Evolutionary conservation across 331 rosid species (phyloP).

Genomic region (Saraca asoca): DNA sequence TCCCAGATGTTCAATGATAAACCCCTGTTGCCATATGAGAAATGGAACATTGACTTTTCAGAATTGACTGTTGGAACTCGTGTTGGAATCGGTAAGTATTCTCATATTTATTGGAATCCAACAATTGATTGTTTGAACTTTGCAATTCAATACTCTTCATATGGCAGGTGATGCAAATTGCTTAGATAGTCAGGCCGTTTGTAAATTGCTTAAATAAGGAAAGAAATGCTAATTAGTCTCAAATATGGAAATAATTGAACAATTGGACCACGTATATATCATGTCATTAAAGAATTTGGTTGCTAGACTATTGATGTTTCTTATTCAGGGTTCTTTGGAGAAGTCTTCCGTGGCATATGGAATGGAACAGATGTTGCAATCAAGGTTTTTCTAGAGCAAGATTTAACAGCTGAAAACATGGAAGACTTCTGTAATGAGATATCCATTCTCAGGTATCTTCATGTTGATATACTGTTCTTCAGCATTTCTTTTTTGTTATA

Average conservation of each 20-base stretch:
- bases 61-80: conserved; percentile 94
- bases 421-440: conserved; percentile 98
- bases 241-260: not conserved
- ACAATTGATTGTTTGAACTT: not conserved
- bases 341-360: conserved; percentile 95
- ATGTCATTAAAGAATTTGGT: conserved; percentile 3
- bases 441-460: conserved; percentile 81
- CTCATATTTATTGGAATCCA: conserved; percentile 24
- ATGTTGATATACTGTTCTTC: conserved; percentile 19
- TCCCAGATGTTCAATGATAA: conserved; percentile 68
- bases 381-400: conserved; percentile 96
- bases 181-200: conserved; percentile 6
- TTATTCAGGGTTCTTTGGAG: conserved; percentile 90
- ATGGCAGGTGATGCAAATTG: conserved; percentile 1
- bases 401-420: conserved; percentile 91
- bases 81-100: conserved; percentile 85
- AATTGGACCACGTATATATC: no score
- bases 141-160: not conserved
- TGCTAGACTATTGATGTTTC: conserved; percentile 30
- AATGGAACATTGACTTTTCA: conserved; percentile 90
- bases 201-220: not conserved
- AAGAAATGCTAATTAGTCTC: not conserved
- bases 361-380: conserved; percentile 97
- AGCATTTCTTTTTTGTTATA: conserved; percentile 13
- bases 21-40: conserved; percentile 79